Evolutionary conservation across 2,329 filamentous ascomycete species (phyloP), one percentile per base, ranked within the genome.

Genomic region (Ophiosphaerella narmari): DNA sequence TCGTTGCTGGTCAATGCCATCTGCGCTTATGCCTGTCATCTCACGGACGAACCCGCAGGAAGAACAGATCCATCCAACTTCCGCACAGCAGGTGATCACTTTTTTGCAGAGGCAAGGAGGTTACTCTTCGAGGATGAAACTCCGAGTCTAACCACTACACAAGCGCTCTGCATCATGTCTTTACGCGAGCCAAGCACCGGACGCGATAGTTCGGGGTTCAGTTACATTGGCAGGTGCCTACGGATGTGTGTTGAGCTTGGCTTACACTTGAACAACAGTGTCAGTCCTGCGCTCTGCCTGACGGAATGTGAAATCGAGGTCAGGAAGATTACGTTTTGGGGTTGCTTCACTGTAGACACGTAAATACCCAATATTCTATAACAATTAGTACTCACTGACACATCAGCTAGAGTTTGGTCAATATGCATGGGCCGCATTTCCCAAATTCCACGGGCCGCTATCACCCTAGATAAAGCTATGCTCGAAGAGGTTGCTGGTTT

Each of bases 81-180:
- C 2, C 81, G 82, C 49, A 85, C 86, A 0, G 86, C 87, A 1
- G 88, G 88, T 4, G 85, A 90, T 54, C 83, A 89, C 65, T 91
- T 90, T 72, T 91, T 90, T 70, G 82, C 83, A 44, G 88, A 91
- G 67, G 81, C 84, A 7, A 79, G 82, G 52, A 77, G 85, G 8
- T 75, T 90, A 0, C 78, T 89, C 26, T 76, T 81, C 48, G 75
- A 82, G 46, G 68, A 73, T 34, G 76, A 88, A 51, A 82, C 84
- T 44, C 82, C 88, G 54, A 81, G 71, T 6, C 73, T 91, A 26
- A 89, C 87, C 2, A 90, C 86, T 4, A 86, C 89, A 38, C 88
- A 91, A 73, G 88, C 88, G 1, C 75, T 91, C 14, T 87, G 87
- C 5, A 82, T 91, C 60, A 89, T 92, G 86, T 86, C 86, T 5